Conservation (phyloP, 1,139 yeast species). For the Candida frijolesensis region DNA sequence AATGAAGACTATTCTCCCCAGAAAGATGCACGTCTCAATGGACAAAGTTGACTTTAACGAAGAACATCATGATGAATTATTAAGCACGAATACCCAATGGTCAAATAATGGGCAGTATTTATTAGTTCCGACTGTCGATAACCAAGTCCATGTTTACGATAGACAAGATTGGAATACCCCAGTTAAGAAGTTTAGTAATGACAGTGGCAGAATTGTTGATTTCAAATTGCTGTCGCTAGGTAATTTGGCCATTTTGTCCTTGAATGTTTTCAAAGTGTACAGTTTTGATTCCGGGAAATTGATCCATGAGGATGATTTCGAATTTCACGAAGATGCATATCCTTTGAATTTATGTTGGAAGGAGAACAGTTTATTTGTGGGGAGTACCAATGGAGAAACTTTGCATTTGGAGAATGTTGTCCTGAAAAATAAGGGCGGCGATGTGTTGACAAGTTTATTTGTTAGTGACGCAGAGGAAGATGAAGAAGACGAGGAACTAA, state of each 20-base stretch:
- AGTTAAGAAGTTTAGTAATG: constrained; percentile 13
- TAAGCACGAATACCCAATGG: constrained; percentile 39
- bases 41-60: constrained; percentile 39
- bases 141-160: constrained; percentile 37
- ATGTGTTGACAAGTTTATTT: constrained; percentile 26
- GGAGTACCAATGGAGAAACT: constrained; percentile 58
- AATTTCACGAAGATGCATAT: constrained; percentile 16
- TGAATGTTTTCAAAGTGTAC: constrained; percentile 14
- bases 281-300: constrained; percentile 12
- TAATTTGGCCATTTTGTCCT: constrained; percentile 18
- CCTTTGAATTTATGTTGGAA: constrained; percentile 17
- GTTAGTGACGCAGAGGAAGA: constrained; percentile 34
- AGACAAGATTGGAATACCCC: constrained; percentile 33
- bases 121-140: constrained; percentile 39
- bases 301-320: constrained; percentile 14
- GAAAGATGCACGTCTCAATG: constrained; percentile 36
- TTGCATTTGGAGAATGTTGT: constrained; percentile 37
- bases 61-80: constrained; percentile 43
- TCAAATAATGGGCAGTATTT: constrained; percentile 55
- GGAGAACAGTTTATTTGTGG: constrained; percentile 35
- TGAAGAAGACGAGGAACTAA: constrained; percentile 21
- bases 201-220: constrained; percentile 15
- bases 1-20: constrained; percentile 41
- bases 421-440: constrained; percentile 23
- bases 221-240: constrained; percentile 12